Base-by-base conservation (phyloP, 768 basidiomycete species). In the Psilocybe sp. region DNA sequence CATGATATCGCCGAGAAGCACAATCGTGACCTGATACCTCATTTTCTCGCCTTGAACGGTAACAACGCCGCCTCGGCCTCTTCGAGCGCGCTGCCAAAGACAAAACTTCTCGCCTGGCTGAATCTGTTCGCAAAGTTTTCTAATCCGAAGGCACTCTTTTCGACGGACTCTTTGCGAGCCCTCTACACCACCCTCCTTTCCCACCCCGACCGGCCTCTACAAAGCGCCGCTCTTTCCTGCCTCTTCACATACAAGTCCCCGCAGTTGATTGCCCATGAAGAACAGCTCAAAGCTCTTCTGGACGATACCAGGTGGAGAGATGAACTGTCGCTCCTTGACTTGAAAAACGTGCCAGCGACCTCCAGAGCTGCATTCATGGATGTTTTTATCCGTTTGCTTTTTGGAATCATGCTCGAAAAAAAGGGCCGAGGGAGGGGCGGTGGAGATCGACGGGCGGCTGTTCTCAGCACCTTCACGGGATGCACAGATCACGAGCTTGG, bases 241-340 rank as follows among this genome's bases (percentile, higher is more conserved):
- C 57, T 98, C 3, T 73, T 91, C 23, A 85, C 91, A 0, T 97
- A 92, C 74, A 94, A 92, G 60, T 76, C 78, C 0, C 78, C 85
- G 0, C 69, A 71, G 44, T 74, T 85, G 7, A 48, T 65, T 0
- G 65, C 76, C 0, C 78, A 85, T 57, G 80, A 87, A 54, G 83
- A 87, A n/a, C 76, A 77, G 10, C 67, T 98, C 18, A 74, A 77
- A 9, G 73, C 72, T 7, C 71, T 98, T 10, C 73, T 99, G 31
- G 93, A 98, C 53, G 88, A 92, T 41, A 85, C 84, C 6, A 72
- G 87, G 41, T 97, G 94, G 83, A 74, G 94, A n/a, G 96, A 98
- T 60, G 84, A 89, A 56, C 78, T 98, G 4, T 77, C 84, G 2
- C 75, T 81, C 12, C 77, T 98, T 38, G 77, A 88, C 49, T 69